phyloP scores from a whole-genome alignment of 371 early-diverging fungal species.

The Mortierella sp. region DNA sequence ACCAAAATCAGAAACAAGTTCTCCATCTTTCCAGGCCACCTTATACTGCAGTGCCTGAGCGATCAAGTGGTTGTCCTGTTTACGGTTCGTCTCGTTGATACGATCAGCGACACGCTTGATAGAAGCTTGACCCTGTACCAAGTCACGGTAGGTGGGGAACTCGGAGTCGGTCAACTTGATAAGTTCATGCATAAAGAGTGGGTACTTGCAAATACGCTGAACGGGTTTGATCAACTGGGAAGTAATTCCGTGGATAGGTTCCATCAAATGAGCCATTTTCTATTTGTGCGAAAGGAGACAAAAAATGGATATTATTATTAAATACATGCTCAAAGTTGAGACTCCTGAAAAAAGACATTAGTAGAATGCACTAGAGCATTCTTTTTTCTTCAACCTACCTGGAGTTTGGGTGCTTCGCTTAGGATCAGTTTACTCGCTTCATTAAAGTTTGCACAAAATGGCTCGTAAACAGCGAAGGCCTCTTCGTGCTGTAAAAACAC shows the following conservation, averaged over 20 bases:
- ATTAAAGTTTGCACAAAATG: constrained; percentile 93
- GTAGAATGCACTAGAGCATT: not conserved
- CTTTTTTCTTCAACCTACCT: constrained; percentile 27
- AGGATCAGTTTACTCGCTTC: constrained; percentile 73
- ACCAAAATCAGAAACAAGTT: constrained; percentile 81
- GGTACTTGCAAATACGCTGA: constrained; percentile 98
- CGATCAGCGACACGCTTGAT: constrained; percentile 90
- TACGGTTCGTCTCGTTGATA: constrained; percentile 93
- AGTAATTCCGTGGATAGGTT: constrained; percentile 88
- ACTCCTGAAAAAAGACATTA: not conserved
- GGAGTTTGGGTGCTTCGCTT: constrained; percentile 58
- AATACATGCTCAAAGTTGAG: not conserved
- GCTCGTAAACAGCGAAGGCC: constrained; percentile 93
- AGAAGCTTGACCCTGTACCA: constrained; percentile 81
- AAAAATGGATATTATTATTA: too few species aligned
- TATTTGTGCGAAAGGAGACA: constrained; percentile 27
- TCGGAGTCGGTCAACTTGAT: constrained; percentile 80
- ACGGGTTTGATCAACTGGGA: constrained; percentile 96
- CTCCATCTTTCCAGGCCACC: constrained; percentile 89
- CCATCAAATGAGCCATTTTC: constrained; percentile 77
- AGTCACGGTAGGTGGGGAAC: constrained; percentile 81
- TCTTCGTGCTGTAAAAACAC: constrained; percentile 85
- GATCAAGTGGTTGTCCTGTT: constrained; percentile 85
- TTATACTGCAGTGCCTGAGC: constrained; percentile 84
- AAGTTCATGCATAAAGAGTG: constrained; percentile 88